Percentiles rank a stretch among this genome's conserved stretches.
These are phyloP conservation scores for Boletus subcaerulescens DNA, from an alignment of 768 basidiomycete genomes.

Conservation along the genomic window DNA sequence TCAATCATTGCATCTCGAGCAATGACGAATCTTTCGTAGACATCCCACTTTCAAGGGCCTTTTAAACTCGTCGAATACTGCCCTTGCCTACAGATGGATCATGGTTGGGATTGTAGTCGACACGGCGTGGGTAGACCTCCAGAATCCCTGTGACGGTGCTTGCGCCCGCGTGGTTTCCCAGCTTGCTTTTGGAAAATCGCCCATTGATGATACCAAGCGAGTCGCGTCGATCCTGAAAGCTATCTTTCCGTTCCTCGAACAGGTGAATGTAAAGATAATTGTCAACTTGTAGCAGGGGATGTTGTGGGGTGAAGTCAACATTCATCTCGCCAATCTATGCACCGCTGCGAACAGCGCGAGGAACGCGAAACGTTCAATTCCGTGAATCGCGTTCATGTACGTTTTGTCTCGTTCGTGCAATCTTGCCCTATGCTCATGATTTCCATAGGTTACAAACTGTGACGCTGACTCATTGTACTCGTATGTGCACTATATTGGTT, in stretches of 20 bases:
- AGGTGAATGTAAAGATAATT: no score
- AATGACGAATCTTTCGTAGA: background rate
- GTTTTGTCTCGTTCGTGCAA: no score
- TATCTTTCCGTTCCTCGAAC: background rate
- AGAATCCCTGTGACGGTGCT: background rate
- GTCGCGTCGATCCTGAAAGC: background rate
- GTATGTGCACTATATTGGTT: no score
- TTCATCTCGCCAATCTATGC: no score
- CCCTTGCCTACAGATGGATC: background rate
- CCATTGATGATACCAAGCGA: background rate
- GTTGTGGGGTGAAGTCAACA: no score
- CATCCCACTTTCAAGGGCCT: background rate
- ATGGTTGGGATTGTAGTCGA: background rate
- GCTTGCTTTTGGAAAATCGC: background rate
- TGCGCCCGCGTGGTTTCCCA: background rate
- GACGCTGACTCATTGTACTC: no score
- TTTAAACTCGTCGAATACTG: background rate
- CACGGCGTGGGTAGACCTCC: background rate
- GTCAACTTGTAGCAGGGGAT: no score
- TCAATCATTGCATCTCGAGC: background rate
- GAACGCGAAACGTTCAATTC: no score
- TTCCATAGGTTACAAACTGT: no score
- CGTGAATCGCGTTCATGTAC: no score
- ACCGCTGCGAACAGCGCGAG: no score
- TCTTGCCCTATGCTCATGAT: no score